Evolutionary conservation across 805 yeast species (phyloP), one percentile per base, ranked within the genome.

Genomic region (Candida xyloterini): DNA sequence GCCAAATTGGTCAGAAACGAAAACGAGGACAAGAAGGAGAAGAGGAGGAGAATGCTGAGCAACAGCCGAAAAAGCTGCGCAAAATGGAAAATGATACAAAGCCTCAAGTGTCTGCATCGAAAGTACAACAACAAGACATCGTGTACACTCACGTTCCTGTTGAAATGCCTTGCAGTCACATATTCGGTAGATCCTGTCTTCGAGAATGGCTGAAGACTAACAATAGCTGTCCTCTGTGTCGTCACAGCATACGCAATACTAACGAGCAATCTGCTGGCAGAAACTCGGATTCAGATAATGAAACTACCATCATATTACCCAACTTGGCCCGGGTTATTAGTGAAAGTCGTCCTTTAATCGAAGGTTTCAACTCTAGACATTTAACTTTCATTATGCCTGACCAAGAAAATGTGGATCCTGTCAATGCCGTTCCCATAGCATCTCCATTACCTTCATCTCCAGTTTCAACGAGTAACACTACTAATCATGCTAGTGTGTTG

Each of bases 171-270:
- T 91, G 99, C 60, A 79, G 79, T 7, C 99, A 91, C 56, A 57
- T 79, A 0, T 91, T 93, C 67, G 98, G 99, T 6, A 73, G 80
- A 46, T 74, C 77, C n/a, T 91, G 99, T 66, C 67, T 89, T 16
- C 75, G 70, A 42, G 86, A 83, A 51, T 91, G 99, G 99, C 74
- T 91, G 35, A 74, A 73, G 44, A 65, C 75, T 16, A 80, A 84
- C 52, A 73, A 77, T 22, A 77, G 87, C 2, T 90, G 98, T 59
- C 99, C 99, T 0, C 63, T 91, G 33, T 91, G 99, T 59, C 78
- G 98, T 42, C 68, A 68, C 13, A 66, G 71, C 15, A 66, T 83
- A 44, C 70, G 71, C 40, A 52, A 60, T 13, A 29, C 39, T 5
- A 36, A 34, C 27, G 66, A 59, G 38, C 49, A 39, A 15, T 20